Conservation (phyloP, 495 filamentous ascomycete species). For the Penicillium goetzii region DNA sequence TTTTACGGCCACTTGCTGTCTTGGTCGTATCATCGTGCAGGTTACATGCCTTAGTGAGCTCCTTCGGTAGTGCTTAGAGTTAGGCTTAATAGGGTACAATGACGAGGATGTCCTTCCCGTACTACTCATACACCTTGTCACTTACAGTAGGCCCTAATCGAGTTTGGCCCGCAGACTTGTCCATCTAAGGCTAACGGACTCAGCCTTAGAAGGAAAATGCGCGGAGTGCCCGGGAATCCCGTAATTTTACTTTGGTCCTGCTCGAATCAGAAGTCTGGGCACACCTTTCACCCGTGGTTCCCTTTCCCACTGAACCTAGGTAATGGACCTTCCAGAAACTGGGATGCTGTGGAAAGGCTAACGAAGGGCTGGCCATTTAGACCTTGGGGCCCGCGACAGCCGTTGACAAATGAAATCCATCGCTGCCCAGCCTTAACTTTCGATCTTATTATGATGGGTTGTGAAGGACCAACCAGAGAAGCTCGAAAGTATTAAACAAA, state of each 20-base stretch:
- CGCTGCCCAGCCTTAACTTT: conserved; percentile 2
- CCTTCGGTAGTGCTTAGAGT: neutral
- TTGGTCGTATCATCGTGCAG: conserved; percentile 8
- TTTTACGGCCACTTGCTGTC: neutral
- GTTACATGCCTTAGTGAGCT: neutral
- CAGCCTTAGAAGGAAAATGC: conserved; percentile 16
- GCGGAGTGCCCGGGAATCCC: conserved; percentile 13
- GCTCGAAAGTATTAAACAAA: conserved; percentile 1
- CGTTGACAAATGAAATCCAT: neutral
- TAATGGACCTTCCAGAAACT: conserved; percentile 25
- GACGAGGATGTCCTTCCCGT: neutral
- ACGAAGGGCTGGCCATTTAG: conserved; percentile 11
- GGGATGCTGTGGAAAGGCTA: conserved; percentile 7
- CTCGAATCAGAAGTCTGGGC: conserved; percentile 12
- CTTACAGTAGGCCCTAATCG: neutral
- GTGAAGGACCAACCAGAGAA: neutral
- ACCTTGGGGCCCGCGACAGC: conserved; percentile 7
- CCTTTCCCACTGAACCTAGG: conserved; percentile 10
- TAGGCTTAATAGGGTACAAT: conserved; percentile 5
- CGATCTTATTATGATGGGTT: neutral
- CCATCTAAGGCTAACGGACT: neutral
- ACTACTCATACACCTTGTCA: neutral
- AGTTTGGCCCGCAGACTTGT: neutral
- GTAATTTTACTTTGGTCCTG: conserved; percentile 15
- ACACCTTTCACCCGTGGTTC: conserved; percentile 18